Conservation (phyloP, 345 rosid species). For the Alliaria petiolata region DNA sequence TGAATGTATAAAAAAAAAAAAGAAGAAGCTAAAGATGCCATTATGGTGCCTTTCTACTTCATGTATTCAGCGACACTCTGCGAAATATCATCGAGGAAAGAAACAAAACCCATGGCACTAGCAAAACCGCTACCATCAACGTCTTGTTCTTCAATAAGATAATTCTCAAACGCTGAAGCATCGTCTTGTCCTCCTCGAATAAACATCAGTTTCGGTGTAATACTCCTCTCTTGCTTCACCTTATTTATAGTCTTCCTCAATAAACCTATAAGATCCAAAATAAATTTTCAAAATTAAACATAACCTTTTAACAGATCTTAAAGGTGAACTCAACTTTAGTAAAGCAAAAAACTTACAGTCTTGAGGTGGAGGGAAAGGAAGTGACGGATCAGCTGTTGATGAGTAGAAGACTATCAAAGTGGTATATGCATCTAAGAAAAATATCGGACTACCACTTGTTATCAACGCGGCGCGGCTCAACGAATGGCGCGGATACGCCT, state of each 20-base stretch:
- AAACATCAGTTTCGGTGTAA: slow-evolving; percentile 82
- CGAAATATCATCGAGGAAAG: slow-evolving; percentile 84
- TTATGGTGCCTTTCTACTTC: slow-evolving; percentile 41
- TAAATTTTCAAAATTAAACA: neutral
- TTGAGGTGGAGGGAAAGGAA: slow-evolving; percentile 95
- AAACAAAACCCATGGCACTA: slow-evolving; percentile 85
- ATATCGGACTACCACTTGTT: slow-evolving; percentile 95
- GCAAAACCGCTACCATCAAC: slow-evolving; percentile 84
- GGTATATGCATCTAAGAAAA: slow-evolving; percentile 92
- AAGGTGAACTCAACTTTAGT: neutral
- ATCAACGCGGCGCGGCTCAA: slow-evolving; percentile 86
- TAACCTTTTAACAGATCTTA: neutral
- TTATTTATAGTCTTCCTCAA: slow-evolving; percentile 72
- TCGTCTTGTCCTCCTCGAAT: slow-evolving; percentile 82
- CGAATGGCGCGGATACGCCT: slow-evolving; percentile 91
- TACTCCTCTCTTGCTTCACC: slow-evolving; percentile 85
- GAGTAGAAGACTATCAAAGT: slow-evolving; percentile 84
- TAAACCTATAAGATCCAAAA: slow-evolving; percentile 49
- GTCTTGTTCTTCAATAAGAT: slow-evolving; percentile 95
- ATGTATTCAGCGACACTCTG: slow-evolving; percentile 79
- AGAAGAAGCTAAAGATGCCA: neutral
- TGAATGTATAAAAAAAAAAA: neutral
- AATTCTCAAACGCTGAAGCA: slow-evolving; percentile 79
- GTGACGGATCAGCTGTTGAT: slow-evolving; percentile 75
- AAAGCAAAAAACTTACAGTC: slow-evolving; percentile 59